Base-by-base conservation (phyloP, 176 grass and related monocot species). In the Eleusine indica region DNA sequence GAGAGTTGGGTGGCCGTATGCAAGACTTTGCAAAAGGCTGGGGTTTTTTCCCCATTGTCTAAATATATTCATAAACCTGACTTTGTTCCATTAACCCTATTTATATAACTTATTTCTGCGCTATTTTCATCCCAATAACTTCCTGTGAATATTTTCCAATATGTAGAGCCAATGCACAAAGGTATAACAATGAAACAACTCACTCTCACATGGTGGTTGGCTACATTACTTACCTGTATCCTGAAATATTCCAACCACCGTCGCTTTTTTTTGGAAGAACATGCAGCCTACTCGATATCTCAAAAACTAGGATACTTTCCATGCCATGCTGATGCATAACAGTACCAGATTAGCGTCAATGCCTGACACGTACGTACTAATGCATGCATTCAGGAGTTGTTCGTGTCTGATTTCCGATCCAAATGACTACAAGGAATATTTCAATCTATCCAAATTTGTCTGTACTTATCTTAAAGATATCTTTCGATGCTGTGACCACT, bases 201-300 rank as follows among this genome's bases (percentile, higher is more conserved):
- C 46, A 67, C 43, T 30, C 46, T 38, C 60, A 56, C 62, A 56
- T n/a, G 35, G 72, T 76, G 9, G 47, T 76, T 68, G 37, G 62
- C 12, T 76, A 13, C 46, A 67, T 56, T 72, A 47, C 42, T 47
- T 58, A 37, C 15, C 46, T 5, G 19, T 76, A 35, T 37, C 9
- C 4, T n/a, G 7, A 29, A 22, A 22, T 43, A 61, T 61, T 48
- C 68, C 40, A 46, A 62, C 28, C 54, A 73, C 14, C 11, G 1
- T 15, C 52, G 43, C 7, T n/a, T 46, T 39, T 19, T 56, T 81
- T 71, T 13, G 39, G 16, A 71, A 46, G n/a, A 72, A 62, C 40
- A 37, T 63, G 40, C 9, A 60, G 52, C 38, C 52, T 71, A 81
- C 49, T 81, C 52, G 46, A 82, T 15, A 72, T 47, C 68, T 60